Conservation (phyloP, 768 basidiomycete species). For the Russula vinacea region DNA sequence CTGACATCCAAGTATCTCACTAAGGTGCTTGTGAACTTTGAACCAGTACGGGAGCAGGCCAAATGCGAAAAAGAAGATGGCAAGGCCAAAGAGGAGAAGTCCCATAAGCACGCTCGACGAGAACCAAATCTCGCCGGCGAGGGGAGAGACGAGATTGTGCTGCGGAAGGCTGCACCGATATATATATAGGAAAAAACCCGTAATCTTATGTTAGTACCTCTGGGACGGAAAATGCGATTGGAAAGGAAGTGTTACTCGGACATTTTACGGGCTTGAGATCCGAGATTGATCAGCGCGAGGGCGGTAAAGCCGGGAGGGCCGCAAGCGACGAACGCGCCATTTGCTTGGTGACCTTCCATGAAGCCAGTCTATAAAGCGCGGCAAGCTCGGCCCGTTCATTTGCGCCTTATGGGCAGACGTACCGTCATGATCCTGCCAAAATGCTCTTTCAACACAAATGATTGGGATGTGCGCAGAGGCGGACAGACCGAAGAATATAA, state of each 20-base stretch:
- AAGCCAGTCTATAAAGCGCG: slow-evolving; percentile 42
- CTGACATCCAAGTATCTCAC: slow-evolving; percentile 48
- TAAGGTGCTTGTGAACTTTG: slow-evolving; percentile 46
- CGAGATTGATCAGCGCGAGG: slow-evolving; percentile 46
- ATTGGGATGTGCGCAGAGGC: slow-evolving; percentile 3
- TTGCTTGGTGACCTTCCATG: slow-evolving; percentile 48
- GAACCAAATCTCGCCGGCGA: slow-evolving; percentile 48
- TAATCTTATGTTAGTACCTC: background rate
- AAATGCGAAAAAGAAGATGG: slow-evolving; percentile 47
- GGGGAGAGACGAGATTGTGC: slow-evolving; percentile 39
- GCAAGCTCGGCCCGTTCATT: background rate
- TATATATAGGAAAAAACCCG: background rate
- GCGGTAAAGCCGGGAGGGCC: slow-evolving; percentile 52
- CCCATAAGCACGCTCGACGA: slow-evolving; percentile 41
- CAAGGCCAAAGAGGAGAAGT: slow-evolving; percentile 46
- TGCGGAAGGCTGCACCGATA: slow-evolving; percentile 35
- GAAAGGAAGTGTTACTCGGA: slow-evolving; percentile 26
- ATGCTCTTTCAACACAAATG: background rate
- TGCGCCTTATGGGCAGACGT: slow-evolving; percentile 14
- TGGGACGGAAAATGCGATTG: background rate
- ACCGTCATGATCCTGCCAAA: slow-evolving; percentile 42
- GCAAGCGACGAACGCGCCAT: slow-evolving; percentile 47
- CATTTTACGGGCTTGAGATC: slow-evolving; percentile 41
- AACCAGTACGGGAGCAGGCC: slow-evolving; percentile 48
- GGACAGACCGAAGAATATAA: slow-evolving; percentile 44